phyloP scores from a whole-genome alignment of 768 basidiomycete species.

The Suillus alpinus region DNA sequence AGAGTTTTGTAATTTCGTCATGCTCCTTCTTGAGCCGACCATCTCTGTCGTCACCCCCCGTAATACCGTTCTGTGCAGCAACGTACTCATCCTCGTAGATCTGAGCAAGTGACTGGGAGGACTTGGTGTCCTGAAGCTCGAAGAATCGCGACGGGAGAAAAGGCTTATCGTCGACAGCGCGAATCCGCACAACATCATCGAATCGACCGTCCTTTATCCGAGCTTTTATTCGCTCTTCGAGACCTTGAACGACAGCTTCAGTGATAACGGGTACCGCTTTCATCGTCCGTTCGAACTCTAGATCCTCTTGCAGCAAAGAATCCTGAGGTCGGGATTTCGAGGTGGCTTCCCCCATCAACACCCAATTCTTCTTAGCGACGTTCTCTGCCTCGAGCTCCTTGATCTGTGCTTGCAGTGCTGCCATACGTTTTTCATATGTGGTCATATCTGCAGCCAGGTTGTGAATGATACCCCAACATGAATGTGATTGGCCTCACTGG shows the following conservation, averaged over 20 bases:
- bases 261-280: slow-evolving; percentile 89
- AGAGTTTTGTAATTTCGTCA: slow-evolving; percentile 75
- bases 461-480: not conserved
- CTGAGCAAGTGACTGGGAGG: slow-evolving; percentile 85
- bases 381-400: slow-evolving; percentile 81
- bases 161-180: slow-evolving; percentile 75
- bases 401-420: slow-evolving; percentile 75
- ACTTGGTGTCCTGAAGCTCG: slow-evolving; percentile 87
- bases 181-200: slow-evolving; percentile 88
- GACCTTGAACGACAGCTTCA: slow-evolving; percentile 73
- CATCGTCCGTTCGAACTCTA: slow-evolving; percentile 90
- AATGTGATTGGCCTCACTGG: not conserved
- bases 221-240: slow-evolving; percentile 90
- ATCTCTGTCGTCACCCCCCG: slow-evolving; percentile 72
- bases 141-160: slow-evolving; percentile 89
- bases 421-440: slow-evolving; percentile 76
- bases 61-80: slow-evolving; percentile 56
- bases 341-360: slow-evolving; percentile 85
- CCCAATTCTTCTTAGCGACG: slow-evolving; percentile 88
- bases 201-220: slow-evolving; percentile 83
- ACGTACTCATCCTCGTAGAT: slow-evolving; percentile 94
- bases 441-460: slow-evolving; percentile 51
- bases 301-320: slow-evolving; percentile 87
- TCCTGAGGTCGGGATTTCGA: slow-evolving; percentile 84
- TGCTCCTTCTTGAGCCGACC: slow-evolving; percentile 88